phyloP scores from a whole-genome alignment of 768 basidiomycete species.

The Vararia minispora region DNA sequence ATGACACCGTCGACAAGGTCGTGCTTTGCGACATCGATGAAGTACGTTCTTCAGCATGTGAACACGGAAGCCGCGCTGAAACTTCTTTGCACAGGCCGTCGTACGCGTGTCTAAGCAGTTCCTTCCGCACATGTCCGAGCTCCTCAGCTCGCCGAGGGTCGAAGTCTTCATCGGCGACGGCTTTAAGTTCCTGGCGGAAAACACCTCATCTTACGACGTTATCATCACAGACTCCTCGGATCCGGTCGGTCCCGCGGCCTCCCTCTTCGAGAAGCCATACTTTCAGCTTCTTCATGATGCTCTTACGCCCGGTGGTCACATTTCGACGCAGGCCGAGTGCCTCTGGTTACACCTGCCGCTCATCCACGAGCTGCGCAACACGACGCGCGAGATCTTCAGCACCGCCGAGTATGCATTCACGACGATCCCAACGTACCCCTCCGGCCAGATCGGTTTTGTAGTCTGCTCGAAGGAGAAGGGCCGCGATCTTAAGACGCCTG shows the following conservation, averaged over 20 bases:
- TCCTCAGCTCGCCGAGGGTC: conserved; percentile 73
- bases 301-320: conserved; percentile 79
- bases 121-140: conserved; percentile 88
- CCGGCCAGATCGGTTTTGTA: conserved; percentile 95
- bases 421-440: conserved; percentile 95
- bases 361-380: conserved; percentile 63
- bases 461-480: conserved; percentile 70
- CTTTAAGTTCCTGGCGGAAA: conserved; percentile 90
- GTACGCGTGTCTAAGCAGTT: conserved; percentile 87
- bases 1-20: conserved; percentile 80
- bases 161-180: conserved; percentile 86
- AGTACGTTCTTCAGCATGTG: conserved; percentile 26
- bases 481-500: conserved; percentile 59
- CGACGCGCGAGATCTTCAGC: conserved; percentile 66
- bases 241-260: conserved; percentile 89
- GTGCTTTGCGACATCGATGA: conserved; percentile 98
- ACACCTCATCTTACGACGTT: conserved; percentile 83
- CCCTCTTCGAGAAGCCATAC: conserved; percentile 95
- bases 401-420: conserved; percentile 86
- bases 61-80: neutral
- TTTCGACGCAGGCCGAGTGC: conserved; percentile 94
- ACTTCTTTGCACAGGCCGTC: conserved; percentile 51
- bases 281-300: conserved; percentile 91
- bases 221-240: conserved; percentile 99
- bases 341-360: conserved; percentile 89